Base-by-base conservation (phyloP, 345 rosid species). In the Aquilaria malaccensis region DNA sequence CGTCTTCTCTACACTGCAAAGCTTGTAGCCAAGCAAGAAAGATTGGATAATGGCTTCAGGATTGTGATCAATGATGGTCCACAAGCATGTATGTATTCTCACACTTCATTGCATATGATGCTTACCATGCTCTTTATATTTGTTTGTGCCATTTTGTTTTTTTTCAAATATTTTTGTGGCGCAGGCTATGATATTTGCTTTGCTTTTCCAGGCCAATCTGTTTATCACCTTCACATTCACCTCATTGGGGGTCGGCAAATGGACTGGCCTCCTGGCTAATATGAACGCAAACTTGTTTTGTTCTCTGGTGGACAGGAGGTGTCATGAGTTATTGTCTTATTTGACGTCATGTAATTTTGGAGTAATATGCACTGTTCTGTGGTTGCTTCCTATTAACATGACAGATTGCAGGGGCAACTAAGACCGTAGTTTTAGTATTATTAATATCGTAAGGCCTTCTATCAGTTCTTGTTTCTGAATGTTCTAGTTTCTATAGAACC, bases 181-280 rank as follows among this genome's bases (percentile, higher is more conserved):
- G 43, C 5, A 37, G 43, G 7, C 3, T 37, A 3, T 37, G 43
- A 37, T 9, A 37, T 37, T 37, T 37, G 43, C 1, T 9, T 37
- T 37, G 43, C 12, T 50, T 48, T 66, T 80, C 70, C 71, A 93
- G 98, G 95, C 72, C 98, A 89, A 67, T 87, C 98, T 11, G 97
- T 93, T 41, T 85, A 89, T 70, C 98, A 93, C 80, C 69, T 93
- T 77, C 98, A 89, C 58, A 71, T 89, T 53, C 98, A 93, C 72
- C 86, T 93, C 61, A 74, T 93, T 14, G 98, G 98, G 11, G 98
- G 98, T 52, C 90, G 97, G 41, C 99, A 90, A 69, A 87, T 93
- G 99, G 83, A 87, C 83, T 93, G 99, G 99, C 99, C 99, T 10
- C 90, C 99, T n/a, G 99, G 99, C 74, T 93, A 83, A 84, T 59